These are phyloP conservation scores for Xylariomycetidae sp. DNA, from an alignment of 2,329 filamentous ascomycete species.

Conservation along the genomic window DNA sequence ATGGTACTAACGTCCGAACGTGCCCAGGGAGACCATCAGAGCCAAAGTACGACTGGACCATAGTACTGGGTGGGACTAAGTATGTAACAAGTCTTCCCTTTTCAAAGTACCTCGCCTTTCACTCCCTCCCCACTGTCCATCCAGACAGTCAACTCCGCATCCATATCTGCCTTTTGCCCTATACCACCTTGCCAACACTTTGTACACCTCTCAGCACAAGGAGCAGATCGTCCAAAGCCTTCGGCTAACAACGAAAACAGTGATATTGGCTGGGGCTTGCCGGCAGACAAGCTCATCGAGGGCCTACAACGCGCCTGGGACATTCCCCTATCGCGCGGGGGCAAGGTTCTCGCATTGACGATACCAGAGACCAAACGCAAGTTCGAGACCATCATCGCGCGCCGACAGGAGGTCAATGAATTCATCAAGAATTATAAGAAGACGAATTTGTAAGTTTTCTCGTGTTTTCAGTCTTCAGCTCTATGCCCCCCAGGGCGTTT, in stretches of 20 bases:
- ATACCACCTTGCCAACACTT: too few species aligned
- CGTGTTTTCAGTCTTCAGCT: background rate
- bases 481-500: too few species aligned
- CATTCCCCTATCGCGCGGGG: constrained; percentile 41
- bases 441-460: constrained; percentile 46
- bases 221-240: too few species aligned
- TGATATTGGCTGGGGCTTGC: constrained; percentile 43
- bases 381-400: constrained; percentile 23
- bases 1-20: constrained; percentile 4
- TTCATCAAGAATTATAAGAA: constrained; percentile 45
- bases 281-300: constrained; percentile 40
- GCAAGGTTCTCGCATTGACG: constrained; percentile 59
- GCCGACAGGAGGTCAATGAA: constrained; percentile 45
- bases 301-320: constrained; percentile 47
- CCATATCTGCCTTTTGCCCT: too few species aligned
- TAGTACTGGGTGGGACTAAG: constrained; percentile 63
- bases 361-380: constrained; percentile 47
- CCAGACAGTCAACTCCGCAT: too few species aligned
- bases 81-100: constrained; percentile 28
- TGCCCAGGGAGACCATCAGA: constrained; percentile 5
- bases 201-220: too few species aligned
- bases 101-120: background rate
- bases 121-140: too few species aligned
- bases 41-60: constrained; percentile 46
- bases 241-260: too few species aligned